These are phyloP conservation scores for Kodamaea kakaduensis DNA, from an alignment of 805 yeast genomes.

Conservation along the genomic window DNA sequence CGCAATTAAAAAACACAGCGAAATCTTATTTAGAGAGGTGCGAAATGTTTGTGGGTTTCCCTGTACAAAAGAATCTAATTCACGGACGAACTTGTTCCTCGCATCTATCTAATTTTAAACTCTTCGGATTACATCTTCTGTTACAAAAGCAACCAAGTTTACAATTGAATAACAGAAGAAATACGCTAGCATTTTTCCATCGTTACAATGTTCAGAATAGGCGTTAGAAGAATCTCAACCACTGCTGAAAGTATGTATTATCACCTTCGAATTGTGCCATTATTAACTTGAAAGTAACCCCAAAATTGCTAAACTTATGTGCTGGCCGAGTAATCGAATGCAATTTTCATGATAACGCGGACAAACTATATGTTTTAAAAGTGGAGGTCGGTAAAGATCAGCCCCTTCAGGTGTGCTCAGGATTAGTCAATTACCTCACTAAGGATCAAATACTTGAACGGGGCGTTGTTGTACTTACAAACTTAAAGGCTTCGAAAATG, in stretches of 20 bases:
- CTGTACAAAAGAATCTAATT: too few species aligned
- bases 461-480: slow-evolving; percentile 51
- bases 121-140: too few species aligned
- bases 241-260: slow-evolving; percentile 2
- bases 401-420: slow-evolving; percentile 53
- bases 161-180: neutral
- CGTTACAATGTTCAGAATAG: neutral
- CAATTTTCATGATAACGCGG: slow-evolving; percentile 52
- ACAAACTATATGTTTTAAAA: slow-evolving; percentile 53
- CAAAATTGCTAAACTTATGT: slow-evolving; percentile 24
- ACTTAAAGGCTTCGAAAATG: slow-evolving; percentile 59
- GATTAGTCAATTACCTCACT: slow-evolving; percentile 46
- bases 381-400: slow-evolving; percentile 27
- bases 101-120: too few species aligned
- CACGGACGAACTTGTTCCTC: too few species aligned
- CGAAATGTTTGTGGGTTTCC: too few species aligned
- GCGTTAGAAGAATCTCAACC: neutral
- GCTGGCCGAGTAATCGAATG: slow-evolving; percentile 50
- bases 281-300: slow-evolving; percentile 15
- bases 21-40: too few species aligned
- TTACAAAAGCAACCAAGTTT: too few species aligned
- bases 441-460: slow-evolving; percentile 33
- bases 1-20: too few species aligned
- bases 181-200: neutral
- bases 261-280: neutral